phyloP scores from a whole-genome alignment of 139 green algal genomes.

The Chlorella sp. region DNA sequence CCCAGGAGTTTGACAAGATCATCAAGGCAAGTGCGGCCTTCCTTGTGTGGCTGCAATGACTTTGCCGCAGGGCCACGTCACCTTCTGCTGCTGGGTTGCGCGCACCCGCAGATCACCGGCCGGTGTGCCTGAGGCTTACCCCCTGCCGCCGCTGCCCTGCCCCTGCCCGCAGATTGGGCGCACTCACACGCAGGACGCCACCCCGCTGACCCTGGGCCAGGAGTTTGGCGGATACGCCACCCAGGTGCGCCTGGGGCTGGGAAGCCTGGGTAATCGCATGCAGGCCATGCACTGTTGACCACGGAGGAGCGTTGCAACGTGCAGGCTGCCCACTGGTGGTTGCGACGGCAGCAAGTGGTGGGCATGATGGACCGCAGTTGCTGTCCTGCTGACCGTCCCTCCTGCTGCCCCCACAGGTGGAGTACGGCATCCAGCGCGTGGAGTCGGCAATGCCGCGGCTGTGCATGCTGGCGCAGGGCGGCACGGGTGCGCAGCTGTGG shows the following conservation, averaged over 20 bases:
- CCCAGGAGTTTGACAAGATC: conserved; percentile 80
- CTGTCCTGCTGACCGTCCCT: background rate
- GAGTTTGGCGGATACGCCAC: conserved; percentile 93
- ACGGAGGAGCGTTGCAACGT: background rate
- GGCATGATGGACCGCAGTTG: no score
- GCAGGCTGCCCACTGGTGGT: no score
- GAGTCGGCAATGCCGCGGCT: conserved; percentile 73
- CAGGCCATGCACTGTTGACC: background rate
- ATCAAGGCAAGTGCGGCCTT: conserved; percentile 70
- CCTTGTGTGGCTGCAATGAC: background rate
- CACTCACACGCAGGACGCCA: conserved; percentile 96
- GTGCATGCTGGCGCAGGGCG: conserved; percentile 87
- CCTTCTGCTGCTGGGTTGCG: no score
- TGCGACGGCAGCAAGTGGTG: no score
- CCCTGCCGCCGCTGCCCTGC: no score
- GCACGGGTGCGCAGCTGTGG: conserved; percentile 59
- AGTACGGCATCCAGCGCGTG: conserved; percentile 81
- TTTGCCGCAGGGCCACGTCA: no score
- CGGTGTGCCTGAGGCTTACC: no score
- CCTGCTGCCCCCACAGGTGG: conserved; percentile 61
- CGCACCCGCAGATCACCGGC: no score
- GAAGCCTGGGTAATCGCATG: background rate
- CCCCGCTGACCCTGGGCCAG: conserved; percentile 94
- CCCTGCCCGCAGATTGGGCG: conserved; percentile 75
- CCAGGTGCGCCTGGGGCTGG: conserved; percentile 59